These are phyloP conservation scores for Pholiota microspora DNA, from an alignment of 768 basidiomycete genomes.

Conservation along the genomic window DNA sequence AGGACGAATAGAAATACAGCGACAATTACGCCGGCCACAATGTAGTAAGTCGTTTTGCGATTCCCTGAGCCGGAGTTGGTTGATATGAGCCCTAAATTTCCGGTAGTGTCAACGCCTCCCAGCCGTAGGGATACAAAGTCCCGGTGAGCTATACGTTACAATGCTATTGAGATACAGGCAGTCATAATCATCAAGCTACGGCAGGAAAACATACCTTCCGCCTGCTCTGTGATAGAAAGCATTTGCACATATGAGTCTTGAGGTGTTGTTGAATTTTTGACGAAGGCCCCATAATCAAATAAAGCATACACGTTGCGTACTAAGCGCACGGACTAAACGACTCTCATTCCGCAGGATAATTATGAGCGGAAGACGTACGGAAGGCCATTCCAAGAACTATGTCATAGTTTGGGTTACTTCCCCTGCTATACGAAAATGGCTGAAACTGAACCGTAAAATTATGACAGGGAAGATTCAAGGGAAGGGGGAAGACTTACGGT, in stretches of 20 bases:
- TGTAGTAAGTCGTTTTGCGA: slow-evolving; percentile 17
- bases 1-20: background rate
- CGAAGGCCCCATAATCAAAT: slow-evolving; percentile 65
- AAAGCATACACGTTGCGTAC: slow-evolving; percentile 66
- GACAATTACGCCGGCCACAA: slow-evolving; percentile 11
- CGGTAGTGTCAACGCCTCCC: slow-evolving; percentile 29
- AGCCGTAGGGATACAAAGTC: slow-evolving; percentile 35
- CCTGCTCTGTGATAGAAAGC: slow-evolving; percentile 50
- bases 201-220: slow-evolving; percentile 29
- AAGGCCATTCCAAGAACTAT: slow-evolving; percentile 75
- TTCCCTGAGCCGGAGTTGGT: background rate
- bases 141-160: slow-evolving; percentile 26
- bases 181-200: background rate
- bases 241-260: slow-evolving; percentile 62
- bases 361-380: slow-evolving; percentile 40
- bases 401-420: slow-evolving; percentile 46
- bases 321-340: too few species aligned
- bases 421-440: slow-evolving; percentile 51
- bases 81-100: slow-evolving; percentile 10
- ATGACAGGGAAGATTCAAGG: background rate
- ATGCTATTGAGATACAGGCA: background rate
- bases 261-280: slow-evolving; percentile 37
- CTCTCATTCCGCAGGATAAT: too few species aligned
- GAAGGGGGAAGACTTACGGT: slow-evolving; percentile 26
- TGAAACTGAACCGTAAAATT: slow-evolving; percentile 52